A percentile compares a stretch with the other conserved stretches of the same genome.
Conservation (phyloP, 371 early-diverging fungal genomes). For the Mucor piriformis region DNA sequence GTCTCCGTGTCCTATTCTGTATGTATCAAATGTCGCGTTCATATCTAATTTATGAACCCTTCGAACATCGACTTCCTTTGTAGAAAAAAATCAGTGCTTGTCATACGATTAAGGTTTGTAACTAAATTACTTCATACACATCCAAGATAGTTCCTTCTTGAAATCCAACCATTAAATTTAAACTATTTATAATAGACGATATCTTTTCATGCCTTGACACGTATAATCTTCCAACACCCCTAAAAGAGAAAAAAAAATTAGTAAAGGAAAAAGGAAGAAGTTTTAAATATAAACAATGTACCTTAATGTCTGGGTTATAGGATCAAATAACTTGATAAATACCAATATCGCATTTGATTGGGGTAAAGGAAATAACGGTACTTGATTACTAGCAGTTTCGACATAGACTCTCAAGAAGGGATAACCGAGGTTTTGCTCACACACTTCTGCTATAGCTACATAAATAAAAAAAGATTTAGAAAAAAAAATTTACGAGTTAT, state of each 20-base stretch:
- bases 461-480: not conserved
- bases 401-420: constrained; percentile 21
- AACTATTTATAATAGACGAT: constrained; percentile 54
- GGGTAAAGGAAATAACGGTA: not conserved
- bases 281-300: constrained; percentile 7
- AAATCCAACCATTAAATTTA: constrained; percentile 48
- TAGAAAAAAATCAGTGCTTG: not conserved
- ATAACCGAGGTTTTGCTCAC: not conserved
- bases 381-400: not conserved
- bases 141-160: constrained; percentile 3
- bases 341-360: constrained; percentile 5
- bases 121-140: constrained; percentile 42
- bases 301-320: constrained; percentile 18
- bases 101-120: not conserved
- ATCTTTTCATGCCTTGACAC: constrained; percentile 53
- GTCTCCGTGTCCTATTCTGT: constrained; percentile 82
- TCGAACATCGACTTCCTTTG: not conserved
- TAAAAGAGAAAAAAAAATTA: too few species aligned
- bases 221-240: constrained; percentile 62
- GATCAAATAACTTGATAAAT: constrained; percentile 30
- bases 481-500: not conserved
- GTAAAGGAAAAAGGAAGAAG: too few species aligned
- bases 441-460: constrained; percentile 12
- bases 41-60: not conserved
- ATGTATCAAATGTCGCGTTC: constrained; percentile 14